These are phyloP conservation scores for Grosmannia penicillata DNA, from an alignment of 2,329 filamentous ascomycete genomes.

Conservation along the genomic window DNA sequence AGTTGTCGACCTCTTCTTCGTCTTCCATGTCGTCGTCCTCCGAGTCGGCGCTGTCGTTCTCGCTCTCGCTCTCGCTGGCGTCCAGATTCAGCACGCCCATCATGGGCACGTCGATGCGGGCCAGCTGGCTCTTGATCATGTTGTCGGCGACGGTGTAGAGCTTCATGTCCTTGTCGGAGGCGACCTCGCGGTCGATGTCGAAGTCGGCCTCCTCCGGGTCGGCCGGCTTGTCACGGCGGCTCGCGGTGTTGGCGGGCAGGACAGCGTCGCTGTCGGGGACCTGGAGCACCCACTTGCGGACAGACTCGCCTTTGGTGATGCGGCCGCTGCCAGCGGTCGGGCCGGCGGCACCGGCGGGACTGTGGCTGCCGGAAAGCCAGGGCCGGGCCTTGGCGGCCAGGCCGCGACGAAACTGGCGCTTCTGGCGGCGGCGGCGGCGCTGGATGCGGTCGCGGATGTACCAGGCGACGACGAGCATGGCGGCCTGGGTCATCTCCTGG, in stretches of 20 bases:
- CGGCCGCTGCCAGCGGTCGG: constrained; percentile 1
- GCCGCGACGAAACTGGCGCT: constrained; percentile 24
- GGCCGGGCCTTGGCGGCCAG: constrained; percentile 11
- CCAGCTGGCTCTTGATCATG: constrained; percentile 31
- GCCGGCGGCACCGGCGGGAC: neutral
- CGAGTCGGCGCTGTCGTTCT: constrained; percentile 22
- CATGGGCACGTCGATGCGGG: constrained; percentile 29
- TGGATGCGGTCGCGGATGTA: constrained; percentile 32
- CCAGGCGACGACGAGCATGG: constrained; percentile 34
- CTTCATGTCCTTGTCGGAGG: constrained; percentile 26
- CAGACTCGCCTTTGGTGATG: constrained; percentile 23
- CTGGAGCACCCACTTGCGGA: constrained; percentile 28
- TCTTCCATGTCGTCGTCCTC: constrained; percentile 14
- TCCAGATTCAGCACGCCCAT: constrained; percentile 29
- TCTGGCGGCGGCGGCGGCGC: constrained; percentile 24
- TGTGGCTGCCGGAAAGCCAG: neutral
- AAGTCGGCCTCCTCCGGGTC: constrained; percentile 26
- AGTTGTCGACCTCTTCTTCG: constrained; percentile 14
- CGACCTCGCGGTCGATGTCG: constrained; percentile 23
- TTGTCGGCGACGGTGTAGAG: constrained; percentile 29
- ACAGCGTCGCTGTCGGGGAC: constrained; percentile 17
- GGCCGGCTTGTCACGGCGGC: constrained; percentile 11
- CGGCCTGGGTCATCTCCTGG: constrained; percentile 32
- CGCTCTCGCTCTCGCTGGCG: constrained; percentile 23
- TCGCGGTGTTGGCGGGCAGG: constrained; percentile 16